Percentiles rank a stretch among this genome's conserved stretches.
Conservation (phyloP, 202 grass and related monocot genomes). For the Hordeum pubiflorum region DNA sequence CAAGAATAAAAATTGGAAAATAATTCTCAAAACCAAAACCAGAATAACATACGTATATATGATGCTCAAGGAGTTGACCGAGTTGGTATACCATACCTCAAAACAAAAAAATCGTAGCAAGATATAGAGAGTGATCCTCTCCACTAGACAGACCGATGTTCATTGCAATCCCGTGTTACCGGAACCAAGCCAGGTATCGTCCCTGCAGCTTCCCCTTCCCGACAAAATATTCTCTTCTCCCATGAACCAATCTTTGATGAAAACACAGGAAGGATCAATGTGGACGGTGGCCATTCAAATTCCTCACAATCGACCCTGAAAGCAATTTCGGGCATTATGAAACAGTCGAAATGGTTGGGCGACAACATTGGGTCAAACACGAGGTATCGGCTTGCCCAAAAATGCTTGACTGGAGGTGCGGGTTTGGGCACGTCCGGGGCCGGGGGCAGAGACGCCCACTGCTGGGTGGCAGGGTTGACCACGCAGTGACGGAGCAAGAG, state of each 20-base stretch:
- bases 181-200: not conserved
- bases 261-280: not conserved
- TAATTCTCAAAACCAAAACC: too few species aligned
- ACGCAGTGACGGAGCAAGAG: not conserved
- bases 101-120: not conserved
- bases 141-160: not conserved
- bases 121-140: not conserved
- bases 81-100: too few species aligned
- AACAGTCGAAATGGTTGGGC: not conserved
- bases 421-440: not conserved
- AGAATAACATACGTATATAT: too few species aligned
- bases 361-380: conserved; percentile 6
- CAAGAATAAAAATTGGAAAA: too few species aligned
- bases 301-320: not conserved
- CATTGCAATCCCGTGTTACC: not conserved
- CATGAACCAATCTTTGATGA: not conserved
- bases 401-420: not conserved
- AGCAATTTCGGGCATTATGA: not conserved
- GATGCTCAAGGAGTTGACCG: too few species aligned
- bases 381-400: not conserved
- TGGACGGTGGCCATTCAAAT: not conserved
- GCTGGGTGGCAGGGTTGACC: not conserved
- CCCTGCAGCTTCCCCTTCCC: not conserved
- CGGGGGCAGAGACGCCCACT: not conserved
- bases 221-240: not conserved